A percentile compares a stretch with the other conserved stretches of the same genome.
These are phyloP conservation scores for Acer negundo DNA, from an alignment of 345 rosid genomes.

Conservation along the genomic window DNA sequence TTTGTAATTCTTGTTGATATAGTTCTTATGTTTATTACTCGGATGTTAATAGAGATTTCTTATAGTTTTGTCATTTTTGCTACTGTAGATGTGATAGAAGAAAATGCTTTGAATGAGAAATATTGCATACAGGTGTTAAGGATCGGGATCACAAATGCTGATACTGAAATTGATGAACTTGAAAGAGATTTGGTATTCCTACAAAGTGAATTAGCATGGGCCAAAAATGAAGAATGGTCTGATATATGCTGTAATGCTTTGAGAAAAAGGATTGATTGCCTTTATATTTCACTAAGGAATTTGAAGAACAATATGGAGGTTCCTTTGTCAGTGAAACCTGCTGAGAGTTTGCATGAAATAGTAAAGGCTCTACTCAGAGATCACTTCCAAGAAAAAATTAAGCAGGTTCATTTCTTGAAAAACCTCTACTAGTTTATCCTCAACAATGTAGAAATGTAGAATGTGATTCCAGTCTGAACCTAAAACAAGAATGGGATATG, in stretches of 20 bases:
- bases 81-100: conserved; percentile 61
- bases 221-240: conserved; percentile 52
- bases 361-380: conserved; percentile 37
- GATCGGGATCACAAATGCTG: conserved; percentile 52
- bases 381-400: conserved; percentile 25
- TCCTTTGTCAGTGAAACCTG: conserved; percentile 41
- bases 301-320: conserved; percentile 40
- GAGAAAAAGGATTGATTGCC: conserved; percentile 41
- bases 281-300: conserved; percentile 34
- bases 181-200: conserved; percentile 43
- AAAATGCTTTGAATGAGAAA: conserved; percentile 54
- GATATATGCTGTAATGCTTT: conserved; percentile 47
- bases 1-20: not conserved
- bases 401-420: conserved; percentile 42
- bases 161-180: conserved; percentile 53
- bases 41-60: not conserved
- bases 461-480: conserved; percentile 9
- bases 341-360: conserved; percentile 40
- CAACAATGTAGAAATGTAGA: not conserved
- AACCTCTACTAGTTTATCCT: not conserved
- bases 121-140: conserved; percentile 54
- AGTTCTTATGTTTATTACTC: not conserved
- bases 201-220: conserved; percentile 53
- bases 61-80: not conserved
- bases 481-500: not conserved